A percentile compares a stretch with the other conserved stretches of the same genome.
Evolutionary conservation across 2,329 filamentous ascomycete genomes (phyloP).

Genomic region (Plectosphaerella cucumerina): DNA sequence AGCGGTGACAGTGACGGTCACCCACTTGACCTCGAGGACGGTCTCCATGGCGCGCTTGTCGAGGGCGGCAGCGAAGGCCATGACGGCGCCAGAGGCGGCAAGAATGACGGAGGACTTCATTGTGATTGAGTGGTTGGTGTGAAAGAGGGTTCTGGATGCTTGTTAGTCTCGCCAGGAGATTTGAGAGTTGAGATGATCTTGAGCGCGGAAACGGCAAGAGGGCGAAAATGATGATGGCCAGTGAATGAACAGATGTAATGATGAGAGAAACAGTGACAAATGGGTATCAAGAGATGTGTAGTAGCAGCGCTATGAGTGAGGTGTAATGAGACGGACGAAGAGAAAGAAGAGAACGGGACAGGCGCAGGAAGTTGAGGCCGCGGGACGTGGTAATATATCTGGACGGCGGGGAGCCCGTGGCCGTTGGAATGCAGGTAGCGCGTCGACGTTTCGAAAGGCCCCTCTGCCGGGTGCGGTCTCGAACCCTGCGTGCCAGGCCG

Average conservation of each 20-base stretch:
- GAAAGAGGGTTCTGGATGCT: neutral
- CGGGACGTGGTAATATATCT: neutral
- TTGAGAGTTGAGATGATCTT: neutral
- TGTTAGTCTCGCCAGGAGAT: constrained; percentile 11
- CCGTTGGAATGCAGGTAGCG: neutral
- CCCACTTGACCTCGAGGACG: constrained; percentile 33
- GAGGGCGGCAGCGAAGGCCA: constrained; percentile 41
- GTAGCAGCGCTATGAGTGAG: neutral
- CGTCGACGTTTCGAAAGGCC: neutral
- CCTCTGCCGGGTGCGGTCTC: neutral
- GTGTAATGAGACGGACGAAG: too few relatives aligned
- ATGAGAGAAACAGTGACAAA: neutral
- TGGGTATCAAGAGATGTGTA: neutral
- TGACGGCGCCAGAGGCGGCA: constrained; percentile 37
- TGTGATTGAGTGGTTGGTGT: constrained; percentile 3
- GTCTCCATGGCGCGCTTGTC: constrained; percentile 35
- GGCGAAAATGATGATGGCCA: neutral
- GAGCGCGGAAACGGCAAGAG: neutral
- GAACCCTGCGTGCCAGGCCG: neutral
- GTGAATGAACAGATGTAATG: neutral
- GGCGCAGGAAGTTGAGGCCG: neutral
- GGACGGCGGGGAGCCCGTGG: too few relatives aligned
- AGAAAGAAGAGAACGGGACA: too few relatives aligned
- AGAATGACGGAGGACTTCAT: constrained; percentile 49
- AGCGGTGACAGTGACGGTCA: constrained; percentile 41